Evolutionary conservation across 2,329 filamentous ascomycete species (phyloP).

Genomic region (Fusarium compactum): DNA sequence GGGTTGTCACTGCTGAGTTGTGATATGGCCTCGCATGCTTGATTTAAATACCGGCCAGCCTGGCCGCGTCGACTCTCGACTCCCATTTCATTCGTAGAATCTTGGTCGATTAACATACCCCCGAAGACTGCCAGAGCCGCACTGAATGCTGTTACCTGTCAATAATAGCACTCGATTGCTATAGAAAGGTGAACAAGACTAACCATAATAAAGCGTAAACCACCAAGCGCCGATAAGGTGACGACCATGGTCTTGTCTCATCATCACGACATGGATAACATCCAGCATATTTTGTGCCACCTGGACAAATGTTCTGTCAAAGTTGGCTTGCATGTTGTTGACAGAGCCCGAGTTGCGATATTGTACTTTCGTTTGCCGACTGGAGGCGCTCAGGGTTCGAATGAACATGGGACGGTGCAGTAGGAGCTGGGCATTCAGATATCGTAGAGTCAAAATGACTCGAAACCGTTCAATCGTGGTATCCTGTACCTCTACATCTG

Average conservation of each 20-base stretch:
- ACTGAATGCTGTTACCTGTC: conserved; percentile 7
- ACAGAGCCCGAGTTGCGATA: background rate
- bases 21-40: background rate
- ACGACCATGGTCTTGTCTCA: conserved; percentile 2
- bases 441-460: background rate
- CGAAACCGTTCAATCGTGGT: background rate
- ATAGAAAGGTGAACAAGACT: background rate
- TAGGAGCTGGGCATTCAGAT: conserved; percentile 7
- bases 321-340: conserved; percentile 22
- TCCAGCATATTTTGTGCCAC: conserved; percentile 22
- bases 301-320: conserved; percentile 10
- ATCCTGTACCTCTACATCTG: background rate
- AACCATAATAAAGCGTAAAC: conserved; percentile 39
- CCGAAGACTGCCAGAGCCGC: conserved; percentile 28
- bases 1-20: background rate
- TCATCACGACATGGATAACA: conserved; percentile 18
- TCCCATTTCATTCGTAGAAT: background rate
- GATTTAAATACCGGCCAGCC: background rate
- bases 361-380: background rate
- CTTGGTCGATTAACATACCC: conserved; percentile 6
- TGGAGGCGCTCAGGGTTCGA: background rate
- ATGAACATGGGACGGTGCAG: conserved; percentile 10
- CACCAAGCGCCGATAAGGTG: conserved; percentile 36
- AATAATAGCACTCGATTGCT: accelerated
- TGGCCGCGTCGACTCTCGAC: background rate